Base-by-base conservation (phyloP, 805 yeast species). In the Candida odintsovae region DNA sequence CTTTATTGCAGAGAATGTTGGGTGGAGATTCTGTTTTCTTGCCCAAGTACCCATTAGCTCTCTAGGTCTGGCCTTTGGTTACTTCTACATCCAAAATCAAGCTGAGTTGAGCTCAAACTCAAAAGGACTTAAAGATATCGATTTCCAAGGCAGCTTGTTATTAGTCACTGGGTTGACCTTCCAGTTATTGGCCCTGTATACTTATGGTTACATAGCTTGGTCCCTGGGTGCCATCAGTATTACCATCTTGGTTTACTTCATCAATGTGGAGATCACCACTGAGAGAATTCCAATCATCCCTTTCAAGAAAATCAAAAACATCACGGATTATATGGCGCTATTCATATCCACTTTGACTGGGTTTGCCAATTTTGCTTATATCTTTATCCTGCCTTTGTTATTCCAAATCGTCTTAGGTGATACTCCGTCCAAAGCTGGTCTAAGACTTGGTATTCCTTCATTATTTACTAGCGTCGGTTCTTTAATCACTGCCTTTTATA, bases 381-480 rank as follows among this genome's bases (percentile, higher is more conserved):
- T 72, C 22, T 72, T 72, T 54, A 65, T 70, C 5, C 52, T 72
- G 2, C 77, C 76, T 1, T 55, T 70, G 23, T 59, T 71, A 33
- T 70, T 72, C 42, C 76, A 72, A 49, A 60, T 72, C 18, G 70
- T 66, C 2, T 54, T 68, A 15, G 71, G 68, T 3, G 75, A 72
- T 50, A 46, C 72, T 0, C 62, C 73, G 2, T 61, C 75, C 4
- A 55, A 55, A 50, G 71, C 74, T 6, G 76, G 76, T 3, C 52
- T 71, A 18, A 55, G 76, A 44, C 56, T 72, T 36, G 66, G 69
- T 2, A 62, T 69, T 18, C 76, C 75, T 5, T 65, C 75, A 3
- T 43, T 68, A 16, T 66, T 67, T 35, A 70, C 73, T 2, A 71
- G 75, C n/a, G 60, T 70, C 22, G 76, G 76, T 5, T 68, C 75